A percentile compares a stretch with the other conserved stretches of the same genome.
Evolutionary conservation across 2,329 filamentous ascomycete genomes (phyloP).

Genomic region (Alternaria rosae): DNA sequence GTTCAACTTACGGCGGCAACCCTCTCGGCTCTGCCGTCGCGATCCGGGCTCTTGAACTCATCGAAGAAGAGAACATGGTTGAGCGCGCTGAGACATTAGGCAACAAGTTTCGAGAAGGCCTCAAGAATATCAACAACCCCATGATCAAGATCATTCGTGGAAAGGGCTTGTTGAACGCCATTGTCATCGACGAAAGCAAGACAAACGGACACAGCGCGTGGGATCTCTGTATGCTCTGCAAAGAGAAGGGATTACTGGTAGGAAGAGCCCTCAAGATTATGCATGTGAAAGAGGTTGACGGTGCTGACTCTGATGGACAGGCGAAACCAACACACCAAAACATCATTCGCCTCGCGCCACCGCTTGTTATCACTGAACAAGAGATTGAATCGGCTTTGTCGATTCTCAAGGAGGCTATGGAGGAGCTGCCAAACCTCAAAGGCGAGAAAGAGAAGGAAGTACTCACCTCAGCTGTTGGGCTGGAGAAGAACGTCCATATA

Average conservation of each 20-base stretch:
- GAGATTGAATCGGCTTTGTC: conserved; percentile 79
- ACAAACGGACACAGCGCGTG: conserved; percentile 87
- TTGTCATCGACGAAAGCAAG: conserved; percentile 91
- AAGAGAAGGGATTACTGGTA: conserved; percentile 92
- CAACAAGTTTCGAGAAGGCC: conserved; percentile 79
- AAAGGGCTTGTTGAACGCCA: conserved; percentile 93
- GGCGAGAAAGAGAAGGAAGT: conserved; percentile 60
- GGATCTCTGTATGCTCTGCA: conserved; percentile 95
- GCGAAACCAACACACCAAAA: conserved; percentile 99
- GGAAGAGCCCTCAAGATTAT: conserved; percentile 56
- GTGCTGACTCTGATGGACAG: conserved; percentile 58
- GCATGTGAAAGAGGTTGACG: conserved; percentile 37
- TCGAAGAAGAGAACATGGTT: conserved; percentile 89
- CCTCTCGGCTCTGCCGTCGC: conserved; percentile 94
- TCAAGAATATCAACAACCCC: conserved; percentile 77
- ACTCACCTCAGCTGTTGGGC: conserved; percentile 49
- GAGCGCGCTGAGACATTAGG: conserved; percentile 83
- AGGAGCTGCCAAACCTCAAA: conserved; percentile 76
- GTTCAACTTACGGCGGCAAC: conserved; percentile 98
- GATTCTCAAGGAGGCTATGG: conserved; percentile 83
- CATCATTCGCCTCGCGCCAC: conserved; percentile 97
- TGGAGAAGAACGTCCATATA: conserved; percentile 69
- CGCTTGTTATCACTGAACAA: conserved; percentile 89
- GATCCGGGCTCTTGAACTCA: conserved; percentile 91
- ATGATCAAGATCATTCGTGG: conserved; percentile 85